Evolutionary conservation across 768 basidiomycete genomes (phyloP).

Genomic region (Hygrophorus pudorinus): DNA sequence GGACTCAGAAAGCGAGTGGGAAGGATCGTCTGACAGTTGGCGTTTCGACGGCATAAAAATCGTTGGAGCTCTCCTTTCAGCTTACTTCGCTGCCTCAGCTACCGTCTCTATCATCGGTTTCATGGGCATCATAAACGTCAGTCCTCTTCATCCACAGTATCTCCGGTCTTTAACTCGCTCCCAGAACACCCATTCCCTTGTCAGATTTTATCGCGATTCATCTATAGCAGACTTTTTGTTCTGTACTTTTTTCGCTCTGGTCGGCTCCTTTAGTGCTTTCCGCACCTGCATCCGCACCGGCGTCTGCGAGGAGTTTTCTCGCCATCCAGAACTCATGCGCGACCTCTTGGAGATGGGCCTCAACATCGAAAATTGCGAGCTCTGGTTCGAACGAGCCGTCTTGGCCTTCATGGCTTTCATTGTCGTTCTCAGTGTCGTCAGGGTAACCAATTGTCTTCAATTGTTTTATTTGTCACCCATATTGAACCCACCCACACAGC

Average conservation of each 20-base stretch:
- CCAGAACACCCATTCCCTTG: slow-evolving; percentile 54
- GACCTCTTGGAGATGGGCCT: slow-evolving; percentile 63
- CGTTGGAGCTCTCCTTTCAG: slow-evolving; percentile 52
- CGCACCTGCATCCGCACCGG: slow-evolving; percentile 42
- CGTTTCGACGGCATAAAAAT: slow-evolving; percentile 35
- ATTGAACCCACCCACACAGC: slow-evolving; percentile 31
- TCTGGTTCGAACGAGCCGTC: slow-evolving; percentile 62
- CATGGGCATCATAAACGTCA: slow-evolving; percentile 58
- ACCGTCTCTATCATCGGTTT: slow-evolving; percentile 58
- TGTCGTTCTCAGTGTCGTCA: slow-evolving; percentile 51
- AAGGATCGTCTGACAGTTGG: slow-evolving; percentile 27
- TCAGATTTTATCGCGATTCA: slow-evolving; percentile 77
- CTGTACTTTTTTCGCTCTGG: slow-evolving; percentile 45
- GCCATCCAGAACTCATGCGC: slow-evolving; percentile 66
- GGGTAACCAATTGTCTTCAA: slow-evolving; percentile 33
- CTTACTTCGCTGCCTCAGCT: slow-evolving; percentile 59
- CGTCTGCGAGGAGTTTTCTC: slow-evolving; percentile 66
- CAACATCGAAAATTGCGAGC: slow-evolving; percentile 72
- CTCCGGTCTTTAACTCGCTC: too few relatives aligned
- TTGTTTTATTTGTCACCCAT: too few relatives aligned
- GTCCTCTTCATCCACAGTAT: slow-evolving; percentile 12
- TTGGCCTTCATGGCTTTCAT: slow-evolving; percentile 48
- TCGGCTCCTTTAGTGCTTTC: slow-evolving; percentile 53
- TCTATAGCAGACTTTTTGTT: slow-evolving; percentile 72
- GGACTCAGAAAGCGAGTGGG: slow-evolving; percentile 41